Conservation (phyloP, 2,329 filamentous ascomycete genomes). For the Fusarium sp. region DNA sequence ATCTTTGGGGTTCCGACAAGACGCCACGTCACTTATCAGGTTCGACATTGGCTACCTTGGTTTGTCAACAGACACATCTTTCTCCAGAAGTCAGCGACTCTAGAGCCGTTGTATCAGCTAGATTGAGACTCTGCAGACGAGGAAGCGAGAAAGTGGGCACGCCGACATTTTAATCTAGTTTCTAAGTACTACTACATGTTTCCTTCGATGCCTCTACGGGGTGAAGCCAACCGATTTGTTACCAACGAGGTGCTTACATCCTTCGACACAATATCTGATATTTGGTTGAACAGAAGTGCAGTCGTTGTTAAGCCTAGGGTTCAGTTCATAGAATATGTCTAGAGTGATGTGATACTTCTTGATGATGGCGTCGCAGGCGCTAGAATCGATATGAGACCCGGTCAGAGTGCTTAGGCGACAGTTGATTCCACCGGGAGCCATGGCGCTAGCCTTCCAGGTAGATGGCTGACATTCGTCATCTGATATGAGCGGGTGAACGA, state of each 20-base stretch:
- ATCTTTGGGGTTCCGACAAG: constrained; percentile 49
- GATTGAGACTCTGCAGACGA: background rate
- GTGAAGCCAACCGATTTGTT: background rate
- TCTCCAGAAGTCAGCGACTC: constrained; percentile 36
- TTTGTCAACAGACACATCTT: constrained; percentile 45
- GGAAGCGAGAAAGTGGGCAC: background rate
- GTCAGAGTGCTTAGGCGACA: background rate
- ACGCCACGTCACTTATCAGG: constrained; percentile 47
- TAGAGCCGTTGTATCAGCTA: constrained; percentile 46
- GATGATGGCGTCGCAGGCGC: background rate
- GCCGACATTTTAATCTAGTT: background rate
- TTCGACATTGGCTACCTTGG: constrained; percentile 47
- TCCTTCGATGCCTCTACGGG: background rate
- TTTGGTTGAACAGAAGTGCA: background rate
- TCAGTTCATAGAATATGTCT: background rate
- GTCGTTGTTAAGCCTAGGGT: background rate
- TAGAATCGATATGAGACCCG: background rate
- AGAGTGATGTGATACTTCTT: background rate
- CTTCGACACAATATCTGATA: background rate
- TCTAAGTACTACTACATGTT: background rate
- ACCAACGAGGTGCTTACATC: background rate
- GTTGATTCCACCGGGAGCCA: background rate
- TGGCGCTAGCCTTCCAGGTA: background rate
- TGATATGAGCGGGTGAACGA: background rate
- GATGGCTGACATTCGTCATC: background rate